Evolutionary conservation across 2,329 filamentous ascomycete genomes (phyloP).

Genomic region (Xylariaceae sp.): DNA sequence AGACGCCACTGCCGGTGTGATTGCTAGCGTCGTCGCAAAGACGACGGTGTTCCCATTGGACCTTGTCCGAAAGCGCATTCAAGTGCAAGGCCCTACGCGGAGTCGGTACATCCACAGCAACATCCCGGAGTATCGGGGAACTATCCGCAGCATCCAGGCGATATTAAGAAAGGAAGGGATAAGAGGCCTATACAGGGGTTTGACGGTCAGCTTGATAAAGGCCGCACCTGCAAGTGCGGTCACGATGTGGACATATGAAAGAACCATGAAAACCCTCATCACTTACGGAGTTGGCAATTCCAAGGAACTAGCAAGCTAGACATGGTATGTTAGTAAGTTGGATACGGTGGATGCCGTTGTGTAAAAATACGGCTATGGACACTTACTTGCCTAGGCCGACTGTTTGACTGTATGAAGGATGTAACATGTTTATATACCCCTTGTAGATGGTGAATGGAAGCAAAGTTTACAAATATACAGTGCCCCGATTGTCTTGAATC

Average conservation of each 20-base stretch:
- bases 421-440: too few relatives aligned
- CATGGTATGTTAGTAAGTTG: conserved; percentile 6
- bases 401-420: conserved; percentile 4
- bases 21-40: conserved; percentile 78
- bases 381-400: conserved; percentile 6
- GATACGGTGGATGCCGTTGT: too few relatives aligned
- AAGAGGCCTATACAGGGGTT: conserved; percentile 77
- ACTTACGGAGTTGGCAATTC: conserved; percentile 28
- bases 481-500: too few relatives aligned
- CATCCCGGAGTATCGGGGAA: conserved; percentile 76
- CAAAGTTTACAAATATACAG: too few relatives aligned
- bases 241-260: conserved; percentile 93
- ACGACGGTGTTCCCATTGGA: conserved; percentile 90
- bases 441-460: conserved; percentile 12
- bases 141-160: conserved; percentile 57
- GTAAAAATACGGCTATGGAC: conserved; percentile 1
- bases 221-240: conserved; percentile 88
- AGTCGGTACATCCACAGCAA: conserved; percentile 74
- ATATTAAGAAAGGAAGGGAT: conserved; percentile 71
- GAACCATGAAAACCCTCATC: conserved; percentile 58
- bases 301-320: conserved; percentile 8
- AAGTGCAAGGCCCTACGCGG: conserved; percentile 89
- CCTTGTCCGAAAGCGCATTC: conserved; percentile 83
- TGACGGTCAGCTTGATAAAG: conserved; percentile 86
- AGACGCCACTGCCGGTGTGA: conserved; percentile 75